Evolutionary conservation across 345 rosid species (phyloP).

Genomic region (Ceriops decandra): DNA sequence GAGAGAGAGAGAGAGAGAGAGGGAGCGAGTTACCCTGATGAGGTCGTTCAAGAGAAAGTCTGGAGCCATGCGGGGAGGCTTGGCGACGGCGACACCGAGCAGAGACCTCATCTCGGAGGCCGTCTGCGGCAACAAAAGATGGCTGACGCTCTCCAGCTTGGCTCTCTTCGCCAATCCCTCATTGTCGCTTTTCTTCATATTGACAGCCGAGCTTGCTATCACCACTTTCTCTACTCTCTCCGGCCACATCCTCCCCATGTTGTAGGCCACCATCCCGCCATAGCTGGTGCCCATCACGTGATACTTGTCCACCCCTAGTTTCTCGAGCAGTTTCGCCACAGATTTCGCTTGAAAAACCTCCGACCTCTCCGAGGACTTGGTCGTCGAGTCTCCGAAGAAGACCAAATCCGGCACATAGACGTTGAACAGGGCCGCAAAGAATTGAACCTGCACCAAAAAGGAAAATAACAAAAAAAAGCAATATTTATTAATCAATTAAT

Average conservation of each 20-base stretch:
- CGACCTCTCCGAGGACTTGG: conserved; percentile 51
- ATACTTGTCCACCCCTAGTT: conserved; percentile 42
- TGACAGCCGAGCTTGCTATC: conserved; percentile 74
- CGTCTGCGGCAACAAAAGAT: conserved; percentile 68
- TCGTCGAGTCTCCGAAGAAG: conserved; percentile 66
- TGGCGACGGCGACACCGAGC: conserved; percentile 41
- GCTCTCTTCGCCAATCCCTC: conserved; percentile 48
- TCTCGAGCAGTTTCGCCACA: conserved; percentile 52
- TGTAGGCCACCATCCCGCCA: conserved; percentile 88
- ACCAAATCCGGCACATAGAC: conserved; percentile 74
- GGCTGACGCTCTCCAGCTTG: conserved; percentile 39
- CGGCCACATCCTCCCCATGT: conserved; percentile 66
- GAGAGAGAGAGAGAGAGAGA: not conserved
- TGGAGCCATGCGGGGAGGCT: conserved; percentile 43
- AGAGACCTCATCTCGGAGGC: conserved; percentile 54
- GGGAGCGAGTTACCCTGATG: conserved; percentile 43
- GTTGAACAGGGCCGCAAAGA: conserved; percentile 43
- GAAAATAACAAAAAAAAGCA: not conserved
- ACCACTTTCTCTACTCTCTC: conserved; percentile 75
- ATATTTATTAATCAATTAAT: too few relatives aligned
- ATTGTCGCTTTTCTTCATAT: conserved; percentile 52
- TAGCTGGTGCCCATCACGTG: conserved; percentile 77
- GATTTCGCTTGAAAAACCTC: conserved; percentile 74
- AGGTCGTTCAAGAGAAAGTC: conserved; percentile 56
- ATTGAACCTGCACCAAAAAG: conserved; percentile 38